Evolutionary conservation across 2,329 filamentous ascomycete genomes (phyloP).

Genomic region (Nannizziopsis arthrosporioides): DNA sequence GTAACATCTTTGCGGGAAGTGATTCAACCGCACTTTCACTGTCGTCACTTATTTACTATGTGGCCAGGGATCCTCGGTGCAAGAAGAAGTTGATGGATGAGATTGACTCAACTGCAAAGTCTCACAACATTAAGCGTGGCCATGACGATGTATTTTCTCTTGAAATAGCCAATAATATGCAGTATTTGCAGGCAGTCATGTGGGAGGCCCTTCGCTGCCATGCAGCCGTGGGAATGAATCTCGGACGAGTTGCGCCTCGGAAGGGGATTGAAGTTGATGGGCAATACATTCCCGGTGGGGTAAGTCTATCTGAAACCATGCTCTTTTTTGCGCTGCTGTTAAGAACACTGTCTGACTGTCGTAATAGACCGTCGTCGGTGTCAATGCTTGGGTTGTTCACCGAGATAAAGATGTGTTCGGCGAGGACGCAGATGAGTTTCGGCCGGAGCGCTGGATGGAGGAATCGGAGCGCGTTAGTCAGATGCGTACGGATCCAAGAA

Average conservation of each 20-base stretch:
- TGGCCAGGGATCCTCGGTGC: not conserved
- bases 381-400: conserved; percentile 55
- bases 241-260: conserved; percentile 61
- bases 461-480: not conserved
- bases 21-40: conserved; percentile 3
- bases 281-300: conserved; percentile 50
- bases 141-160: conserved; percentile 1
- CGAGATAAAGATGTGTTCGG: conserved; percentile 29
- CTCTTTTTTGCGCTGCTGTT: not conserved
- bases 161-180: conserved; percentile 56
- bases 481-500: not conserved
- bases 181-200: conserved; percentile 65
- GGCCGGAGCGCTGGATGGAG: conserved; percentile 17
- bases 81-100: not conserved
- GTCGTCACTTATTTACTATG: not conserved
- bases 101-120: not conserved
- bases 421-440: conserved; percentile 22
- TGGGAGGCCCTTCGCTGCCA: conserved; percentile 69
- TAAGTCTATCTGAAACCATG: not conserved
- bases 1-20: conserved; percentile 2
- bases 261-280: conserved; percentile 54
- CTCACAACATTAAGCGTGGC: conserved; percentile 48
- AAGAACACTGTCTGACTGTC: not conserved
- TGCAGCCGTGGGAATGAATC: conserved; percentile 58
- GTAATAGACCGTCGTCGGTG: conserved; percentile 53